Percentiles rank a stretch among this genome's conserved stretches.
These are phyloP conservation scores for Trichosporon sp. DNA, from an alignment of 1,284 basidiomycete genomes.

Conservation along the genomic window DNA sequence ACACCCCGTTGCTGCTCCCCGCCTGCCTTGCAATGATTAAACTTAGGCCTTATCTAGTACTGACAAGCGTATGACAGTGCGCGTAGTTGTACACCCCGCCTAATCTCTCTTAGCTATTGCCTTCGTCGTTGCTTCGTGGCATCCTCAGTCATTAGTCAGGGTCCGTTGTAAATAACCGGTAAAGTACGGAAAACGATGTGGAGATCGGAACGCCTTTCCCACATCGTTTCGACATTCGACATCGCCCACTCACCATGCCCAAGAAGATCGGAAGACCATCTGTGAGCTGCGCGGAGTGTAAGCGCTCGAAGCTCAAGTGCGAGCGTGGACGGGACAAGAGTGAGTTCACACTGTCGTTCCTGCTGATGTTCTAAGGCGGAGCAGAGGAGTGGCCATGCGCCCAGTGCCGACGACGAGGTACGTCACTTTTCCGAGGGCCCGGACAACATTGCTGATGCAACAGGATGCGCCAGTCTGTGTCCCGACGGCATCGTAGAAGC, in stretches of 20 bases:
- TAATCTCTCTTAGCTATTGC: no score
- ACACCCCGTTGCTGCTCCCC: no score
- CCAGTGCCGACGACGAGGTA: background rate
- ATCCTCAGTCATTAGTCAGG: background rate
- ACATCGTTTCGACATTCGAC: background rate
- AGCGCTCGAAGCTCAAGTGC: background rate
- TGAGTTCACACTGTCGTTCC: background rate
- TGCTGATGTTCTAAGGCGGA: background rate
- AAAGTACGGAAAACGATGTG: background rate
- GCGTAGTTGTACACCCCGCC: no score
- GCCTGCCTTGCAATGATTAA: no score
- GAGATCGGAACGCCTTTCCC: background rate
- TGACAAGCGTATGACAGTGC: no score
- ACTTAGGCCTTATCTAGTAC: no score
- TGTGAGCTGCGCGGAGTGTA: background rate
- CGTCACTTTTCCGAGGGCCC: background rate
- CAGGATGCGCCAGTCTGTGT: background rate
- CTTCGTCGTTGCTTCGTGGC: no score
- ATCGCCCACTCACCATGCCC: slow-evolving; percentile 1
- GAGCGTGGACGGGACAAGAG: background rate
- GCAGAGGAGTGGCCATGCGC: background rate
- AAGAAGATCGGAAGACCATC: slow-evolving; percentile 1
- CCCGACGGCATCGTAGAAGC: background rate
- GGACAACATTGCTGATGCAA: background rate
- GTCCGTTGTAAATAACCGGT: background rate